phyloP scores from a whole-genome alignment of 345 rosid genomes.

The Lenwebbia sp. region DNA sequence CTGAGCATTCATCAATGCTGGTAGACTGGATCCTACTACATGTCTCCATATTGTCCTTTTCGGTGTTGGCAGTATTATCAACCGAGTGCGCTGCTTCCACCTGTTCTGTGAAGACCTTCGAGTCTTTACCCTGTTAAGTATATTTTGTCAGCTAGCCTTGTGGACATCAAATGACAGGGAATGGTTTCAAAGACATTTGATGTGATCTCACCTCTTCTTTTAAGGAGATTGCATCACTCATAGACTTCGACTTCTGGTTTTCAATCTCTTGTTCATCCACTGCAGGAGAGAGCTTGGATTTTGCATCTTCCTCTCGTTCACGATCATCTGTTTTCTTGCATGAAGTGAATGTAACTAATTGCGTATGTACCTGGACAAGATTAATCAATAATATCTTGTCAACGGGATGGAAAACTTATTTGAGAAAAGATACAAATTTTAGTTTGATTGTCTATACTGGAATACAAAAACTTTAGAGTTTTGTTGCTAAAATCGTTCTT shows the following conservation, averaged over 20 bases:
- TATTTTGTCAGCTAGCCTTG: not conserved
- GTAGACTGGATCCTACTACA: not conserved
- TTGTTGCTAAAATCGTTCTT: not conserved
- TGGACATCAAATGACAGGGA: not conserved
- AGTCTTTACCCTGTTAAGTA: not conserved
- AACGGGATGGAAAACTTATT: not conserved
- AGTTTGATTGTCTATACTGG: not conserved
- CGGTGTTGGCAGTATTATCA: slow-evolving; percentile 1
- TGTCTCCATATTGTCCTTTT: slow-evolving; percentile 4
- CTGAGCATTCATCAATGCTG: not conserved
- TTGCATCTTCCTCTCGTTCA: not conserved
- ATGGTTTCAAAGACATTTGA: not conserved
- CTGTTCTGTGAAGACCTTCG: not conserved
- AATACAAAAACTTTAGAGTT: not conserved
- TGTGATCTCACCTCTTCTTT: not conserved
- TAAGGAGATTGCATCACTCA: not conserved
- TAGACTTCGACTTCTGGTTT: not conserved
- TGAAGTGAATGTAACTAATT: not conserved
- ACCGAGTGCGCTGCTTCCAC: slow-evolving; percentile 5
- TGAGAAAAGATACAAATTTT: not conserved
- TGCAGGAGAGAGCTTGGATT: not conserved
- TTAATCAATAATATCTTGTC: not conserved
- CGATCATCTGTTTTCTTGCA: not conserved
- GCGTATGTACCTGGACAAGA: not conserved
- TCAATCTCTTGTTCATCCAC: not conserved